Evolutionary conservation across 2,329 filamentous ascomycete genomes (phyloP), one percentile per base, ranked within the genome.

Genomic region (Penicillium frequentans): DNA sequence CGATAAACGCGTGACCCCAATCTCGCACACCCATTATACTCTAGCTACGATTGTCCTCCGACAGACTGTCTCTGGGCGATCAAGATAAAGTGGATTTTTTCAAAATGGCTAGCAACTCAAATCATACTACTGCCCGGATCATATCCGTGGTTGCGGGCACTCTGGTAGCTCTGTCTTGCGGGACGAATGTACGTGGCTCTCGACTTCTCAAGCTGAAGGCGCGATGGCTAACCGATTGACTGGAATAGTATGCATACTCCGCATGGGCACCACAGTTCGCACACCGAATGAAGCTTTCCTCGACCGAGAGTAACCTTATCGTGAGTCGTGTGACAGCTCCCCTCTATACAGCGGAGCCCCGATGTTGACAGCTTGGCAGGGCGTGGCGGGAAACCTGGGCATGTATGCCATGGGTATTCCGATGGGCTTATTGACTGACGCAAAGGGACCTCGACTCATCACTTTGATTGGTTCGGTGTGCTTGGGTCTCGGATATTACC

Each of bases 241-340:
- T 27, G 8, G 47, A 8, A 27, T 70, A 97, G 91, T 98, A 99
- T 85, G 93, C 93, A 71, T 99, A 97, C 77, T 97, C 92, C 54
- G 93, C 93, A 76, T 99, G 95, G 93, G 92, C 91, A 14, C 95
- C 95, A 21, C 93, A 97, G 76, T 97, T 97, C 71, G 92, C 93
- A 49, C 88, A 96, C 69, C 87, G 85, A 66, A 82, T 99, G 67
- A 87, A 89, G 71, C 85, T 98, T 59, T 92, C 92, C 14, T 89
- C 95, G n/a, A 98, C 93, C 3, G 84, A 97, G 74, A 92, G 86
- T 75, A 98, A 99, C 75, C 76, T 98, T 64, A 93, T 99, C 70
- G 93, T 88, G 80, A 72, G 84, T 70, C 42, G 31, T 58, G 52
- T 24, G 14, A 48, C 11, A 23, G 6, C 3, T 21, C 10, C 27